Evolutionary conservation across 2,329 filamentous ascomycete species (phyloP).

Genomic region (Purpureocillium lavendulum): DNA sequence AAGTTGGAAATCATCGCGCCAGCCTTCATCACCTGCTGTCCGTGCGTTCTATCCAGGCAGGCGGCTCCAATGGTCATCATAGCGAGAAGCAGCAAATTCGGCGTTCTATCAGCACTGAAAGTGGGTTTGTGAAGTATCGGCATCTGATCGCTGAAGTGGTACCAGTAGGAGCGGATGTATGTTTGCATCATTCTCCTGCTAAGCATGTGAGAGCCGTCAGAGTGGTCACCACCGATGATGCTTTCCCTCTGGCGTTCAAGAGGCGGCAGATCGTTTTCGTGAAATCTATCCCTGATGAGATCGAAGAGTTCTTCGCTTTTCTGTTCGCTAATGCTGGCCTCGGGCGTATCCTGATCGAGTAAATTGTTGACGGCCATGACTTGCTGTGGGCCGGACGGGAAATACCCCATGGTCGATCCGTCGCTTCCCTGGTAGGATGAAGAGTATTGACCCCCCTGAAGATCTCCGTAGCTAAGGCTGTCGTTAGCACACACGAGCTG

Average conservation of each 20-base stretch:
- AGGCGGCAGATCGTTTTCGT: slow-evolving; percentile 68
- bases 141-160: slow-evolving; percentile 87
- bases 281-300: slow-evolving; percentile 72
- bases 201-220: slow-evolving; percentile 56
- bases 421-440: slow-evolving; percentile 41
- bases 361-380: slow-evolving; percentile 87
- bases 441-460: slow-evolving; percentile 30
- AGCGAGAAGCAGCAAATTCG: slow-evolving; percentile 73
- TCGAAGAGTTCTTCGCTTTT: slow-evolving; percentile 79
- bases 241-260: slow-evolving; percentile 67
- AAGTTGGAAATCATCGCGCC: slow-evolving; percentile 85
- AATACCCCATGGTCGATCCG: slow-evolving; percentile 42
- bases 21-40: slow-evolving; percentile 61
- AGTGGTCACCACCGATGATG: slow-evolving; percentile 70
- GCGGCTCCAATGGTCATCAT: slow-evolving; percentile 92
- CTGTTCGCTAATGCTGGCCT: slow-evolving; percentile 75
- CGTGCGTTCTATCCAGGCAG: slow-evolving; percentile 77
- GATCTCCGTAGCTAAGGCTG: slow-evolving; percentile 41
- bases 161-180: slow-evolving; percentile 90
- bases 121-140: slow-evolving; percentile 93
- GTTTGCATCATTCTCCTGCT: slow-evolving; percentile 93
- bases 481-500: slow-evolving; percentile 13
- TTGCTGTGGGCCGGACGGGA: slow-evolving; percentile 58
- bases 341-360: slow-evolving; percentile 70
- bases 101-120: slow-evolving; percentile 80